Evolutionary conservation across 2,329 filamentous ascomycete genomes (phyloP), one percentile per base, ranked within the genome.

Genomic region (Macrophomina pseudophaseolina): DNA sequence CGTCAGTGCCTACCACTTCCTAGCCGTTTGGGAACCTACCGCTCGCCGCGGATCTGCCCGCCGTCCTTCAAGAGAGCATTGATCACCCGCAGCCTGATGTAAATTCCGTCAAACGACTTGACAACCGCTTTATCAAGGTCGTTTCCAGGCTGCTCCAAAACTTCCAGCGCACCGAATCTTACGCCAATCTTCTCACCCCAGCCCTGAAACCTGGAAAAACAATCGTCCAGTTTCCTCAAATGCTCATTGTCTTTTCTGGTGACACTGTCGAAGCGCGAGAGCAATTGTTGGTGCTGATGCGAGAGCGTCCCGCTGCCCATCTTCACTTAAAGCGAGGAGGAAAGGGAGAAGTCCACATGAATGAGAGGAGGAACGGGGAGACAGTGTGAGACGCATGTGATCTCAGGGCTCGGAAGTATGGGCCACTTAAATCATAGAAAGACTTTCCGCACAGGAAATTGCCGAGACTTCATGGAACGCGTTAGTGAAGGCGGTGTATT

Each of bases 171-270:
- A 3, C 58, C 44, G 12, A 28, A 7, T 6, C 7, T 16, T 5
- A 62, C 58, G 18, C 58, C 58, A 9, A 62, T 44, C 4, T 11
- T 23, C 9, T 62, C 44, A n/a, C 58, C 18, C 58, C 58, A 62
- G 9, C 5, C 44, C 8, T 18, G 33, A 28, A 62, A 62, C 4
- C 58, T 33, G 14, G 30, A 23, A 7, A 23, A n/a, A 5, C 30
- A 62, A 32, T n/a, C 44, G n/a, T 62, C 42, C 5, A 62, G 58
- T n/a, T 14, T 23, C 5, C 16, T 48, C 5, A 40, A 32, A n/a
- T 62, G 42, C 30, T 49, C 44, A 12, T 35, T 30, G 28, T n/a
- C 12, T 44, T 38, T n/a, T 46, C 23, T 44, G 30, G 32, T 48
- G 9, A 62, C 30, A 30, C 16, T 49, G 30, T 62, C 58, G n/a